Base-by-base conservation (phyloP, 306 rosid genomes). In the Sophora flavescens region DNA sequence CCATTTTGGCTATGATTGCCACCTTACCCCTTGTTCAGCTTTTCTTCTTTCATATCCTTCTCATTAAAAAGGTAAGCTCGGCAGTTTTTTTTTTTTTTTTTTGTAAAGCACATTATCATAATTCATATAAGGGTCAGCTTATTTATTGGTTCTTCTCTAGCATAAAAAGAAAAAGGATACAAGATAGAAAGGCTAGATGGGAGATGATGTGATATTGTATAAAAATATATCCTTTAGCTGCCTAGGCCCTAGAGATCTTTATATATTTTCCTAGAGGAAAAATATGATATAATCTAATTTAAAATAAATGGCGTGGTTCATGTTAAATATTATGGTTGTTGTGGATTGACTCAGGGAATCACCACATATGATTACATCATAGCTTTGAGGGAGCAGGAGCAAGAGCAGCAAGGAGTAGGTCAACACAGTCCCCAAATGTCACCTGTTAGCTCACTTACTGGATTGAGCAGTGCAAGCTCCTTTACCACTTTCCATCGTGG, bases 351-450 rank as follows among this genome's bases (percentile, higher is more conserved):
- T 48, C 79, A 95, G 99, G 99, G 99, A 80, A 95, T 95, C 71
- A 95, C 88, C 84, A 95, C 97, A 63, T 95, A 95, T 78, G 99
- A 95, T 83, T 95, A 95, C 85, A 95, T 95, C 79, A 89, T 95
- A 70, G 97, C 97, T 78, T 87, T 95, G 86, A 90, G 99, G 88
- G 99, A 95, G 84, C 99, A 89, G 85, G 98, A 93, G 79, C 96
- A 90, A 57, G 96, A 95, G 73, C 95, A 81, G 82, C 95, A 87
- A 81, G 98, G 98, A 75, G 79, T 83, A 68, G 97, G 89, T 61
- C 97, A 89, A 82, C 99, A 91, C 62, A 95, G 99, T 85, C 93
- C 97, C 18, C 99, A 90, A 83, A 92, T 95, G 99, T 95, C 99
- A 8, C 92, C 91, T 47, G 99, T 89, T 74, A 95, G 99, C 85